Evolutionary conservation across 2,329 filamentous ascomycete genomes (phyloP), one percentile per base, ranked within the genome.

Genomic region (Lanzia echinophila): DNA sequence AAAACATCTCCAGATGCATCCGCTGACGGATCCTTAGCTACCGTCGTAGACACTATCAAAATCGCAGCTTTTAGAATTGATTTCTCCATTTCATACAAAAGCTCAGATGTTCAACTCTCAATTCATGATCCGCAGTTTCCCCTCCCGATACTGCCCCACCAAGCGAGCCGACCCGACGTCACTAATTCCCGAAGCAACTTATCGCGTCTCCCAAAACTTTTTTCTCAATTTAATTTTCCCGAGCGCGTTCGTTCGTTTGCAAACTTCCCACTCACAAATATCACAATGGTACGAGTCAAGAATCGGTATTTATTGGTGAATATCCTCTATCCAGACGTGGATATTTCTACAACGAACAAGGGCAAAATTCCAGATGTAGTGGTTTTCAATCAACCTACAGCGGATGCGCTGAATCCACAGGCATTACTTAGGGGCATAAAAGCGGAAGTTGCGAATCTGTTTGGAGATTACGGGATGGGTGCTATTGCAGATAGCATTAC

Each of bases 301-400:
- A 87, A 96, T 71, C 86, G 94, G 65, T 99, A 99, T 70, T 81
- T 99, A 17, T 83, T 97, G n/a, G 82, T 97, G 58, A 89, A 95
- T 68, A 90, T 97, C 61, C 78, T 97, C 45, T 96, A 96, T 65
- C 90, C 91, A 0, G 78, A 83, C 65, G 63, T 56, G 57, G 66
- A 45, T 19, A 44, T 51, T n/a, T 56, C 63, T 22, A 31, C 54
- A 49, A 47, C 52, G 34, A 56, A 63, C 56, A 70, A 69, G 54
- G 47, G 67, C 33, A 69, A 71, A 62, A 62, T 78, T 65, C 70
- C 87, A 67, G 70, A 81, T 73, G 44, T 87, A 55, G 73, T 97
- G 28, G 76, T 84, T 51, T 86, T 95, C 71, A 86, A 91, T 68
- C 83, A 86, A 47, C 90, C 92, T 0, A 95, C 87, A 3, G 81